phyloP scores from a whole-genome alignment of 1,284 basidiomycete genomes.

The Meripilus lineatus region DNA sequence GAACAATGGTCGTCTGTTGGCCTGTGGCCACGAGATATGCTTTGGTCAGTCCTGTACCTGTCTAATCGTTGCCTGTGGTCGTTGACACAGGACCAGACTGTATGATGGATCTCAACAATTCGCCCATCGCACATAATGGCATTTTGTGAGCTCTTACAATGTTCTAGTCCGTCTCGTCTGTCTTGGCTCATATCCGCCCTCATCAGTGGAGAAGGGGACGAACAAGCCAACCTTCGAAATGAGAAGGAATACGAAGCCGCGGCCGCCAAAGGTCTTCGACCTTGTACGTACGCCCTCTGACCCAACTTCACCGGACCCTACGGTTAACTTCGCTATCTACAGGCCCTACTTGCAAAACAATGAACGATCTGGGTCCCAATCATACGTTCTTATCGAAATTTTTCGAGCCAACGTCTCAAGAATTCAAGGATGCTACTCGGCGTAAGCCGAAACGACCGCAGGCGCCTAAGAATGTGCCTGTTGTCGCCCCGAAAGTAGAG shows the following conservation, averaged over 20 bases:
- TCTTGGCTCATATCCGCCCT: not conserved
- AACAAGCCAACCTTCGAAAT: slow-evolving; percentile 46
- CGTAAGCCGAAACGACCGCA: slow-evolving; percentile 7
- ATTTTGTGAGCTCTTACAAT: slow-evolving; percentile 47
- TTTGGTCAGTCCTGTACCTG: slow-evolving; percentile 34
- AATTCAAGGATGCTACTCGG: slow-evolving; percentile 23
- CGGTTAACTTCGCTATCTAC: not conserved
- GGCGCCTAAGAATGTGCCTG: not conserved
- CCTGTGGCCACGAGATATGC: slow-evolving; percentile 60
- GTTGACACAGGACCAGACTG: slow-evolving; percentile 53
- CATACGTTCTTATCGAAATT: slow-evolving; percentile 49
- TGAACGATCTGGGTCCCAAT: slow-evolving; percentile 43
- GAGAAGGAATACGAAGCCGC: slow-evolving; percentile 56
- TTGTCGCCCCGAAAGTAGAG: not conserved
- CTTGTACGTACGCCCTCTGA: slow-evolving; percentile 48
- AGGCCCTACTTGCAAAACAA: slow-evolving; percentile 58
- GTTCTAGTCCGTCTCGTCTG: not conserved
- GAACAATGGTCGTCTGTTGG: slow-evolving; percentile 44
- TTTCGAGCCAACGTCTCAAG: slow-evolving; percentile 46
- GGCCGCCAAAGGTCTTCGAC: slow-evolving; percentile 49
- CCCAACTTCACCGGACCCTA: too few relatives aligned
- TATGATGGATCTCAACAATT: slow-evolving; percentile 42
- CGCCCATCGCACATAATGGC: slow-evolving; percentile 48
- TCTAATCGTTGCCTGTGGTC: too few relatives aligned
- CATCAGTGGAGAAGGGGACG: slow-evolving; percentile 47